A percentile compares a stretch with the other conserved stretches of the same genome.
Conservation (phyloP, 306 rosid genomes). For the Ormosia emarginata region DNA sequence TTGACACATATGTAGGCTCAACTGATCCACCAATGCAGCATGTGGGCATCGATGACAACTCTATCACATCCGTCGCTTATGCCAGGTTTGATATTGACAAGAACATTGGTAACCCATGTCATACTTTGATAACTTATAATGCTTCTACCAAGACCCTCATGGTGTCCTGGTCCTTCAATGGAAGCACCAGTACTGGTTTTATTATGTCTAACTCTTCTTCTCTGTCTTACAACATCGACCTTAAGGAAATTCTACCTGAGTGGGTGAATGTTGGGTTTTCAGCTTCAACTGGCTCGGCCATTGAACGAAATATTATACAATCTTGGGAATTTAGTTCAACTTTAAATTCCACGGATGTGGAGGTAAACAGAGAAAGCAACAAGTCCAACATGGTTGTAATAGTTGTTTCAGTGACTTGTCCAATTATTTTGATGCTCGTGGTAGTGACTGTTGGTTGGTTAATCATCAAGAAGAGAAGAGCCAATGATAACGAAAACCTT, state of each 20-base stretch:
- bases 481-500: neutral
- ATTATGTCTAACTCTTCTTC: neutral
- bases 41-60: conserved; percentile 30
- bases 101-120: conserved; percentile 7
- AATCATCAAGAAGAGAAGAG: conserved; percentile 1
- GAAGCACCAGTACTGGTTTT: neutral
- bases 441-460: neutral
- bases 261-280: conserved; percentile 39
- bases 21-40: conserved; percentile 24
- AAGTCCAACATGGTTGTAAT: neutral
- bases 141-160: neutral
- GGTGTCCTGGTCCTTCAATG: conserved; percentile 26
- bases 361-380: neutral
- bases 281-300: conserved; percentile 7
- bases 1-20: conserved; percentile 22
- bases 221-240: neutral
- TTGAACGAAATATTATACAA: conserved; percentile 18
- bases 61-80: neutral
- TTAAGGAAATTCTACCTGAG: conserved; percentile 19
- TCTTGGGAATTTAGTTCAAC: conserved; percentile 43
- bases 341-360: neutral
- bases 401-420: neutral
- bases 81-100: conserved; percentile 21
- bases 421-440: neutral
- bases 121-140: neutral